Base-by-base conservation (phyloP, 345 rosid genomes). In the Aethionema arabicum region DNA sequence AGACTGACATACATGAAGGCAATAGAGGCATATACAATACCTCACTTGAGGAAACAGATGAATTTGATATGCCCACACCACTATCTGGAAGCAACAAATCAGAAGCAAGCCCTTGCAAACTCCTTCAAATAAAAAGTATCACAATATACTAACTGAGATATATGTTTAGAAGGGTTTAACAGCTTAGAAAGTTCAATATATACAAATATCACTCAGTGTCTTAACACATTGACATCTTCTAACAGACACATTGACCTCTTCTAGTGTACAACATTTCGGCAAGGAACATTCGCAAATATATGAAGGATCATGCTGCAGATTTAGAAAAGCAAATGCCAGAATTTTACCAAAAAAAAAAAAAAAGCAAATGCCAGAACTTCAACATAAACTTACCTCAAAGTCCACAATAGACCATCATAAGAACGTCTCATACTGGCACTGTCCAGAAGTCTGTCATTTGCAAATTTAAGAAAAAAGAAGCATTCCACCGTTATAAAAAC, bases 351-450 rank as follows among this genome's bases (percentile, higher is more conserved):
- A n/a, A n/a, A n/a, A n/a, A n/a, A n/a, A n/a, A n/a, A n/a, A 39
- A 62, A 32, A 70, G 44, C 54, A 37, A 51, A 52, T 55, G 52
- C 30, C 55, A 52, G 60, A 53, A 35, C 29, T 56, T 52, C 62
- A 59, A 39, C 40, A 69, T 29, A 58, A 64, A 45, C 72, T 36
- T 82, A 92, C 98, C 96, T 65, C 80, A 92, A 75, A 67, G 88
- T 88, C 98, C 98, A 92, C 10, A 89, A 76, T 49, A 92, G 72
- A 61, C 96, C 87, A 79, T 83, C 96, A 75, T 85, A 92, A 21
- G 83, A 68, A 73, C 80, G 90, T 70, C 75, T 76, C 74, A 66
- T 76, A 74, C 73, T 83, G 62, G 96, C 87, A 76, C 85, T 93
- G 70, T 80, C 82, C 82, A 89, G 39, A 68, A 92, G 81, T 74